These are phyloP conservation scores for Guillardia theta DNA, from an alignment of 78 protist species.

Conservation along the genomic window DNA sequence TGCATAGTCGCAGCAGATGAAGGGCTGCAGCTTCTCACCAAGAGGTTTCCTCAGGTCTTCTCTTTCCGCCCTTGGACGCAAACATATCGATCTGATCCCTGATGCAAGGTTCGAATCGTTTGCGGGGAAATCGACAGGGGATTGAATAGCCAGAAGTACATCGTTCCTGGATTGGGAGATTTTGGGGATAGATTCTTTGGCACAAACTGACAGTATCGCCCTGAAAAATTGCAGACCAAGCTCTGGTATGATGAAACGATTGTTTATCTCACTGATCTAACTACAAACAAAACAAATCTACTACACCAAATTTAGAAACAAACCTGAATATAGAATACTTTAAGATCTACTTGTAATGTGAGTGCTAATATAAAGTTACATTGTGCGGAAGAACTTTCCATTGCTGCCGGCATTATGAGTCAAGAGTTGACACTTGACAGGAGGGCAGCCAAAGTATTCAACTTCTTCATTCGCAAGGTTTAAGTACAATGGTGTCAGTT, in stretches of 20 bases:
- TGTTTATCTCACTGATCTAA: too few species aligned
- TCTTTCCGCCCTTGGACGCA: not conserved
- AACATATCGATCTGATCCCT: not conserved
- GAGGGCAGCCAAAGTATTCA: too few species aligned
- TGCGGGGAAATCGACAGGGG: not conserved
- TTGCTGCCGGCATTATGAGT: too few species aligned
- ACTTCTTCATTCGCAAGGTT: too few species aligned
- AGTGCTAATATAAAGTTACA: too few species aligned
- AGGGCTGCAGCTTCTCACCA: too few species aligned
- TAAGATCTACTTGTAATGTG: not conserved
- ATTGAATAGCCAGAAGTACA: not conserved
- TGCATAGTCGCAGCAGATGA: too few species aligned
- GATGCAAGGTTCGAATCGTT: not conserved
- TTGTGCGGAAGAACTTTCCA: too few species aligned
- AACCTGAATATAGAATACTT: not conserved
- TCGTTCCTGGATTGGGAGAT: not conserved
- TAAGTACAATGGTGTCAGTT: too few species aligned
- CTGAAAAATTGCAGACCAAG: not conserved
- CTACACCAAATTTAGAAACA: not conserved
- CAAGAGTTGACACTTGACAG: too few species aligned
- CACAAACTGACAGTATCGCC: not conserved
- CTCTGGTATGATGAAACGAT: not conserved
- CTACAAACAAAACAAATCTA: not conserved
- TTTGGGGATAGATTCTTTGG: not conserved
- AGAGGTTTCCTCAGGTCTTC: not conserved